Conservation (phyloP, 1,284 basidiomycete genomes). For the Trichosporon faecale region DNA sequence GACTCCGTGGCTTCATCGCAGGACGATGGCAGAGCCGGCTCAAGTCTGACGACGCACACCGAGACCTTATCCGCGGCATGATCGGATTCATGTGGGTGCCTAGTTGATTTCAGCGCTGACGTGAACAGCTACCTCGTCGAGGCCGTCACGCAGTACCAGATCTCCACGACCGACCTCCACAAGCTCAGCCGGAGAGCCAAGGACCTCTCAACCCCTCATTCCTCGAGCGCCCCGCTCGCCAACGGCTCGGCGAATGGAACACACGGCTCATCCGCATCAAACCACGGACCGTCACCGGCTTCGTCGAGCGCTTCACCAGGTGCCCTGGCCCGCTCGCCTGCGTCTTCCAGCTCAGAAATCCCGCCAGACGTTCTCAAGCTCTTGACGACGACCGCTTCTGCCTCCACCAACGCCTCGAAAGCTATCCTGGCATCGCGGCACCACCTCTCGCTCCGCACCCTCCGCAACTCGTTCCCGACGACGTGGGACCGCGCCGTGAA, state of each 20-base stretch:
- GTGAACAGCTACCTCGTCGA: conserved; percentile 43
- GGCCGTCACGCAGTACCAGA: conserved; percentile 42
- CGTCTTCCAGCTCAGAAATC: conserved; percentile 22
- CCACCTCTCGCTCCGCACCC: conserved; percentile 33
- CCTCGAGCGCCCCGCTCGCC: neutral
- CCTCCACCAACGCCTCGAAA: conserved; percentile 26
- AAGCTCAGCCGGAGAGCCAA: conserved; percentile 32
- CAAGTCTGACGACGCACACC: conserved; percentile 23
- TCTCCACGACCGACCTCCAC: conserved; percentile 34
- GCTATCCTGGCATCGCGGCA: conserved; percentile 38
- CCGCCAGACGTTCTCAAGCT: conserved; percentile 39
- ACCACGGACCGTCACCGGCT: conserved; percentile 27
- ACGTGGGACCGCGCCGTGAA: conserved; percentile 40
- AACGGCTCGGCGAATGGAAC: neutral
- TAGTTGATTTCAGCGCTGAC: neutral
- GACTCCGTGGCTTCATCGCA: conserved; percentile 36
- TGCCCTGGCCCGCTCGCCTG: conserved; percentile 23
- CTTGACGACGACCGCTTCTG: conserved; percentile 30
- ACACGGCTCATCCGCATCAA: conserved; percentile 17
- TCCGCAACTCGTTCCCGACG: conserved; percentile 36
- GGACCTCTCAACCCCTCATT: conserved; percentile 22
- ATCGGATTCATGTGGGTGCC: conserved; percentile 47
- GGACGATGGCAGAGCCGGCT: conserved; percentile 38
- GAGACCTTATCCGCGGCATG: conserved; percentile 40
- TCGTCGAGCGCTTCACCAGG: conserved; percentile 23